Evolutionary conservation across 192 early-diverging fungal species (phyloP).

Genomic region (Endogone sp.): DNA sequence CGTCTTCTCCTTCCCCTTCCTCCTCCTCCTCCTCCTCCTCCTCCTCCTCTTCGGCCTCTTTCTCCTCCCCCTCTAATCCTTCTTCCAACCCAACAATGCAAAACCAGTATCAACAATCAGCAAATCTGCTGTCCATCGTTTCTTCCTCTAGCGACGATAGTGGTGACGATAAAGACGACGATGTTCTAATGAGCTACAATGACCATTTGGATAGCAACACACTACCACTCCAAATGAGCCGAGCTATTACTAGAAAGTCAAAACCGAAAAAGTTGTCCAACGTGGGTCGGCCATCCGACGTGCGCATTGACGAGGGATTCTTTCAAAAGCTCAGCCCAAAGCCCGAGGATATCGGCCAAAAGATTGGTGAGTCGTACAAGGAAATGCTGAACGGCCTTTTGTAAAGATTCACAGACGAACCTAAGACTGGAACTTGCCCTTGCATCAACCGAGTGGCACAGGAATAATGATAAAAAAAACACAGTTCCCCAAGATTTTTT

Average conservation of each 20-base stretch:
- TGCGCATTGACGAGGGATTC: constrained; percentile 15
- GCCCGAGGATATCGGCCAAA: neutral
- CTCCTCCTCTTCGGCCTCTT: neutral
- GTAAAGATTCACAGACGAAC: too few species aligned
- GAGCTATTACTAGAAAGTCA: neutral
- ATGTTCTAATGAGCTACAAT: neutral
- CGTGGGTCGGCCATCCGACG: neutral
- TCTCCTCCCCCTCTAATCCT: neutral
- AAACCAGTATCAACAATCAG: too few species aligned
- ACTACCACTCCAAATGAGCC: neutral
- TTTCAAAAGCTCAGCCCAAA: constrained; percentile 7
- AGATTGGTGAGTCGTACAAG: neutral
- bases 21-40: neutral
- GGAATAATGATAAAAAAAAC: neutral
- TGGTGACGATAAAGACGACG: neutral
- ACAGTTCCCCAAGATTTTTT: neutral
- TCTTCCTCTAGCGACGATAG: neutral
- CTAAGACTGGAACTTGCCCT: too few species aligned
- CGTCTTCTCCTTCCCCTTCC: neutral
- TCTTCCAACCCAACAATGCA: neutral
- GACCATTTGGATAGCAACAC: neutral
- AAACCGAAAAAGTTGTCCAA: neutral
- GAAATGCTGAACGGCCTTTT: neutral
- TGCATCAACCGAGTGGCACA: too few species aligned
- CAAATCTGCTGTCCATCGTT: too few species aligned